phyloP scores from a whole-genome alignment of 2,329 filamentous ascomycete genomes.

The Penicillium decumbens region DNA sequence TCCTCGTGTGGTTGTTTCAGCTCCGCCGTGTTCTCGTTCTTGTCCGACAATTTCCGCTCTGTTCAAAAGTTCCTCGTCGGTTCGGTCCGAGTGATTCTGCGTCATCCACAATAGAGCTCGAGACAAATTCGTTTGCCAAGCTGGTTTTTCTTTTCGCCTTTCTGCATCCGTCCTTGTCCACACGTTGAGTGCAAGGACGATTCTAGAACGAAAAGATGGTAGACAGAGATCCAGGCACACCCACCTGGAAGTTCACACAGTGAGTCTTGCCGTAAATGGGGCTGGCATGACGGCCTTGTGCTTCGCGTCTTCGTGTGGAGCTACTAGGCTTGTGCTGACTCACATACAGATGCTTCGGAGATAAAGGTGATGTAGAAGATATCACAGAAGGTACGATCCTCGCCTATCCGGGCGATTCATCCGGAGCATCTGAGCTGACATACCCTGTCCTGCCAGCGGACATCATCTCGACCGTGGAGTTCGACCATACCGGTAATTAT shows the following conservation, averaged over 20 bases:
- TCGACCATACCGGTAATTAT: constrained; percentile 51
- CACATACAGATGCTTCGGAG: constrained; percentile 80
- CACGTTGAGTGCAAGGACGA: constrained; percentile 30
- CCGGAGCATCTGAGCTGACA: constrained; percentile 11
- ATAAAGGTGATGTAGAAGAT: constrained; percentile 98
- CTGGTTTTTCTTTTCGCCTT: constrained; percentile 16
- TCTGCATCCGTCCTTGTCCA: constrained; percentile 14
- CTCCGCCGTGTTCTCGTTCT: constrained; percentile 3
- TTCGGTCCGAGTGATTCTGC: constrained; percentile 6
- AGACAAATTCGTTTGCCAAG: constrained; percentile 5
- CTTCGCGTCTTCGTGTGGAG: neutral
- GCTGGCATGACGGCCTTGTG: neutral
- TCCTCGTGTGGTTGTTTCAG: neutral
- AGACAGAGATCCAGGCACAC: constrained; percentile 87
- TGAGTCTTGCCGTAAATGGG: constrained; percentile 52
- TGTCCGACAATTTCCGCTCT: constrained; percentile 13
- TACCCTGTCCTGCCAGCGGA: constrained; percentile 36
- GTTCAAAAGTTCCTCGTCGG: constrained; percentile 4
- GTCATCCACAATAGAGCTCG: constrained; percentile 20
- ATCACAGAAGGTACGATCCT: constrained; percentile 77
- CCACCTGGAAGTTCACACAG: constrained; percentile 99
- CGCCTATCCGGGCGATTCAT: constrained; percentile 1
- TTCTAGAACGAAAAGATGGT: constrained; percentile 68
- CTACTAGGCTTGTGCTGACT: constrained; percentile 10
- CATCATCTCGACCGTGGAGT: constrained; percentile 52